Percentiles rank a stretch among this genome's conserved stretches.
Conservation (phyloP, 257 asterid genomes). For the Buddleja alternifolia region DNA sequence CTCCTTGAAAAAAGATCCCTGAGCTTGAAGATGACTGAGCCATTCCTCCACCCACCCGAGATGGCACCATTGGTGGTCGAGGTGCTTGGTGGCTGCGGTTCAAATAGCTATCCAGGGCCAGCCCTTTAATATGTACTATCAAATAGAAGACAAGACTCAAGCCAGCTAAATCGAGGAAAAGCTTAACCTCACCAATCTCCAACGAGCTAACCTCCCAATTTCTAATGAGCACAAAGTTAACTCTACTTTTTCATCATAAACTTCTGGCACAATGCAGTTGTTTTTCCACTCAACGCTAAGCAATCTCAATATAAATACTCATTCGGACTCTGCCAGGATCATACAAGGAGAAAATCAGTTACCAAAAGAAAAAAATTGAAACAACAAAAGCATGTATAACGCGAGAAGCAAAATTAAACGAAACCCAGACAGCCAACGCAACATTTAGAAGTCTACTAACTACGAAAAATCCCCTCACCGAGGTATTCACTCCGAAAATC, state of each 20-base stretch:
- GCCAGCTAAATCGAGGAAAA: slow-evolving; percentile 12
- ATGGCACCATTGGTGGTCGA: slow-evolving; percentile 68
- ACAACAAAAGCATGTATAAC: slow-evolving; percentile 2
- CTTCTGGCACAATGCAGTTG: slow-evolving; percentile 9
- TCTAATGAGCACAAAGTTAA: not conserved
- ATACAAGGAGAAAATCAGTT: slow-evolving; percentile 21
- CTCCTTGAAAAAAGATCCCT: slow-evolving; percentile 83
- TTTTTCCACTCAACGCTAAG: slow-evolving; percentile 9
- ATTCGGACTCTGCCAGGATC: slow-evolving; percentile 26
- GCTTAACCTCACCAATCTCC: slow-evolving; percentile 11
- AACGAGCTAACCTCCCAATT: slow-evolving; percentile 11
- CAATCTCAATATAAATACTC: slow-evolving; percentile 12
- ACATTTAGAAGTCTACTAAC: slow-evolving; percentile 12
- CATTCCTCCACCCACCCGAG: slow-evolving; percentile 75
- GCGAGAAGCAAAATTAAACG: not conserved
- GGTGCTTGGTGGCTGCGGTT: slow-evolving; percentile 38
- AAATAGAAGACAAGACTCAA: slow-evolving; percentile 6
- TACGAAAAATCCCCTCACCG: not conserved
- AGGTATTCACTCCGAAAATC: slow-evolving; percentile 13
- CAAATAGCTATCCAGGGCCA: slow-evolving; percentile 48
- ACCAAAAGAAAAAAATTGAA: slow-evolving; percentile 6
- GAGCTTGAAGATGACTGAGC: slow-evolving; percentile 84
- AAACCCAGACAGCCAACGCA: not conserved
- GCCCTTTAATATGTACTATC: slow-evolving; percentile 20
- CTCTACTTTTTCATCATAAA: slow-evolving; percentile 20